These are phyloP conservation scores for Thymus quinquecostatus DNA, from an alignment of 257 asterid genomes.

Conservation along the genomic window DNA sequence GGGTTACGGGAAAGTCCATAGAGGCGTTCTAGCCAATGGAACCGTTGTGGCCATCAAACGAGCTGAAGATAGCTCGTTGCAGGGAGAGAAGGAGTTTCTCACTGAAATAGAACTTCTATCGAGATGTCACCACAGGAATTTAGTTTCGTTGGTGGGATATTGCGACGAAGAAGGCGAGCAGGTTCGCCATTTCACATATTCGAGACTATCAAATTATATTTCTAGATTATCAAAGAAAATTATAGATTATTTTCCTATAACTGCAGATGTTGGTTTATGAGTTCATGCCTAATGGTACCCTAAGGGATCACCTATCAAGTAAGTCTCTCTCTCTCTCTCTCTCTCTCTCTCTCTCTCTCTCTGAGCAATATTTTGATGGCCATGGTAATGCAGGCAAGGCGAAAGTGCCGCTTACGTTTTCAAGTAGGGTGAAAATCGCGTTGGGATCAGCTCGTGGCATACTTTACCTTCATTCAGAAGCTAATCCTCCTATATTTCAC, in stretches of 20 bases:
- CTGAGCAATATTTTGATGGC: too few species aligned
- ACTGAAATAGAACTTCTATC: slow-evolving; percentile 89
- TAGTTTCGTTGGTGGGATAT: slow-evolving; percentile 83
- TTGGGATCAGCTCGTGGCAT: slow-evolving; percentile 87
- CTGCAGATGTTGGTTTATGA: slow-evolving; percentile 96
- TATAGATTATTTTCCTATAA: slow-evolving; percentile 16
- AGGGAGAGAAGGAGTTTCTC: slow-evolving; percentile 95
- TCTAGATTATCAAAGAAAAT: slow-evolving; percentile 5
- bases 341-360: not conserved
- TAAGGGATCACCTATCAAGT: slow-evolving; percentile 93
- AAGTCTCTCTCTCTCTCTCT: slow-evolving; percentile 21
- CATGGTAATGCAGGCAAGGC: slow-evolving; percentile 54
- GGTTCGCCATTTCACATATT: slow-evolving; percentile 45
- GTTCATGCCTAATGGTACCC: slow-evolving; percentile 85
- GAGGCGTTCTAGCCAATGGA: slow-evolving; percentile 83
- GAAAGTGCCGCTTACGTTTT: slow-evolving; percentile 60
- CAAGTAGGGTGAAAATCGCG: slow-evolving; percentile 75
- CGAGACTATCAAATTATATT: not conserved
- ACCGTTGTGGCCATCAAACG: slow-evolving; percentile 89
- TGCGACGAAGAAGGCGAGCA: slow-evolving; percentile 98
- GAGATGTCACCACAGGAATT: slow-evolving; percentile 90
- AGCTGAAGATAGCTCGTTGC: slow-evolving; percentile 91
- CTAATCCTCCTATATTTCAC: slow-evolving; percentile 97
- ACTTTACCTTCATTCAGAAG: slow-evolving; percentile 94
- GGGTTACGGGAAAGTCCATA: slow-evolving; percentile 94